A percentile compares a stretch with the other conserved stretches of the same genome.
Conservation (phyloP, 1,139 yeast species). For the Debaryomyces robertsiae region DNA sequence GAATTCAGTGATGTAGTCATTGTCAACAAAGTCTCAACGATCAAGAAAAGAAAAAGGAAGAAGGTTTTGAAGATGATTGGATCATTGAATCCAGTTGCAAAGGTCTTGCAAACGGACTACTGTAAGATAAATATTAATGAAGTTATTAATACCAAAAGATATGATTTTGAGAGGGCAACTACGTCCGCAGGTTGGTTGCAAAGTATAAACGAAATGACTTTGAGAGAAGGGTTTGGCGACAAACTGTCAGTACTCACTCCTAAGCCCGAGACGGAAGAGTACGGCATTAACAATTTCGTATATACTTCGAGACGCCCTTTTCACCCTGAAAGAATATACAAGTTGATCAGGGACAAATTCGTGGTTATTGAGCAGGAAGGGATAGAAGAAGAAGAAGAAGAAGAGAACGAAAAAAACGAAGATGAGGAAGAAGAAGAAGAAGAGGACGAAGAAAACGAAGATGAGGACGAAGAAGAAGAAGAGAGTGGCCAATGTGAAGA, state of each 20-base stretch:
- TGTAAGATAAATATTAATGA: slow-evolving; percentile 36
- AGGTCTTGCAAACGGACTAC: slow-evolving; percentile 34
- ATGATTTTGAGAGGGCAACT: slow-evolving; percentile 42
- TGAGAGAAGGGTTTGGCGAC: slow-evolving; percentile 37
- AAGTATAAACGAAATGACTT: slow-evolving; percentile 41
- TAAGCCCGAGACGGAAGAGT: slow-evolving; percentile 38
- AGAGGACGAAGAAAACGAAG: slow-evolving; percentile 16
- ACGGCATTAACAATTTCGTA: slow-evolving; percentile 46
- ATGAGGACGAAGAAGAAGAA: slow-evolving; percentile 13
- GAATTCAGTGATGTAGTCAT: slow-evolving; percentile 48
- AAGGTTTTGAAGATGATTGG: slow-evolving; percentile 33
- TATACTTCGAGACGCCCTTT: slow-evolving; percentile 43
- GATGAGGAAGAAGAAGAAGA: slow-evolving; percentile 14
- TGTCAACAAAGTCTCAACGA: slow-evolving; percentile 36
- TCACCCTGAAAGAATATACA: slow-evolving; percentile 44
- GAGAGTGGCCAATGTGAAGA: slow-evolving; percentile 15
- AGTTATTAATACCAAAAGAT: slow-evolving; percentile 35
- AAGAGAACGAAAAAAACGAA: slow-evolving; percentile 17
- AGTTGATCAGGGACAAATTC: slow-evolving; percentile 38
- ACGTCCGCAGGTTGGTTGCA: slow-evolving; percentile 51
- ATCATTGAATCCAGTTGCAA: slow-evolving; percentile 44
- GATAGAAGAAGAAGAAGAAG: slow-evolving; percentile 20
- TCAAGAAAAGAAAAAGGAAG: slow-evolving; percentile 25
- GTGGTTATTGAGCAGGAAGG: slow-evolving; percentile 27
- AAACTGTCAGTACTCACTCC: slow-evolving; percentile 24